phyloP scores from a whole-genome alignment of 768 basidiomycete genomes.

The Suillus weaverae region DNA sequence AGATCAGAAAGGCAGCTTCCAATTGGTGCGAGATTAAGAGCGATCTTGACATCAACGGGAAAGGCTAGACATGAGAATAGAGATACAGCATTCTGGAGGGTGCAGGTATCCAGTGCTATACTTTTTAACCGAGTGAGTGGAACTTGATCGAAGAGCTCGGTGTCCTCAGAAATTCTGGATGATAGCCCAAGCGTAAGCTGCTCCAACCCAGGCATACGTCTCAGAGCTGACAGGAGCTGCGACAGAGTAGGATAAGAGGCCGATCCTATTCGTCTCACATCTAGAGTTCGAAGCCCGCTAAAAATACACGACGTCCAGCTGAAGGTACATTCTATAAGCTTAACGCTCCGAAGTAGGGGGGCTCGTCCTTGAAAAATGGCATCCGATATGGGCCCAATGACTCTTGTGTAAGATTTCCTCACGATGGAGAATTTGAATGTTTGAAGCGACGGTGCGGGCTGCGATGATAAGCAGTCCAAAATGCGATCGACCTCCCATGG shows the following conservation, averaged over 20 bases:
- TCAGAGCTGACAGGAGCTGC: background rate
- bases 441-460: conserved; percentile 35
- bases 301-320: conserved; percentile 38
- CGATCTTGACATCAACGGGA: background rate
- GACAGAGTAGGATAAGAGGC: background rate
- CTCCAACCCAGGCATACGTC: background rate
- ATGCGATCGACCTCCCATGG: conserved; percentile 20
- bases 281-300: conserved; percentile 23
- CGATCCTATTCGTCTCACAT: background rate
- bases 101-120: background rate
- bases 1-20: background rate
- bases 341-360: conserved; percentile 36
- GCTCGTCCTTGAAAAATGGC: conserved; percentile 32
- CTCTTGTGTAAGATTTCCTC: conserved; percentile 17
- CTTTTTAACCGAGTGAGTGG: background rate
- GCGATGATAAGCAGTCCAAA: conserved; percentile 21
- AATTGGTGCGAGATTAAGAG: background rate
- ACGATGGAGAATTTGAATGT: conserved; percentile 28
- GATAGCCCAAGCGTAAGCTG: background rate
- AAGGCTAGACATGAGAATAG: background rate
- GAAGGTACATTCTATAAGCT: conserved; percentile 36
- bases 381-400: conserved; percentile 23
- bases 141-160: background rate
- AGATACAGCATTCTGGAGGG: background rate
- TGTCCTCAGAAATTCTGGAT: conserved; percentile 11